phyloP scores from a whole-genome alignment of 2,329 filamentous ascomycete genomes.

The Claviceps sp. region DNA sequence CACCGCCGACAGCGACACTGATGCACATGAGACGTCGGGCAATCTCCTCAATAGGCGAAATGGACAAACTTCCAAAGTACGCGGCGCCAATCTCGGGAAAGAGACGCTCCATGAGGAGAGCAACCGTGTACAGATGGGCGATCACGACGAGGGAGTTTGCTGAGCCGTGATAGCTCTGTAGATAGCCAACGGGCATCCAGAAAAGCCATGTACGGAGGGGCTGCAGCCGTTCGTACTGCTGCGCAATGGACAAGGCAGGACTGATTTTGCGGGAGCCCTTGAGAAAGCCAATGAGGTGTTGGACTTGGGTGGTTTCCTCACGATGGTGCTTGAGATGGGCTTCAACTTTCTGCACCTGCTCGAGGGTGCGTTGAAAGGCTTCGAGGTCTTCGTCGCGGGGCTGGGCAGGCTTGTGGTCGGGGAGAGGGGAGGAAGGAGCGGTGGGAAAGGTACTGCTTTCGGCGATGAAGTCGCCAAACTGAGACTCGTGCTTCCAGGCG shows the following conservation, averaged over 20 bases:
- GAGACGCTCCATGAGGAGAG: slow-evolving; percentile 75
- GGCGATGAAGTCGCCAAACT: slow-evolving; percentile 69
- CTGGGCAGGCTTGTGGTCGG: slow-evolving; percentile 46
- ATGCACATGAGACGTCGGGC: slow-evolving; percentile 59
- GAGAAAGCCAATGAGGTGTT: slow-evolving; percentile 59
- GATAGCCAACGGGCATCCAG: slow-evolving; percentile 78
- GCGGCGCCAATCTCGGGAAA: slow-evolving; percentile 85
- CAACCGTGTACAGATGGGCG: slow-evolving; percentile 82
- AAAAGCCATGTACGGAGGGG: slow-evolving; percentile 86
- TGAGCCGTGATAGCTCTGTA: slow-evolving; percentile 65
- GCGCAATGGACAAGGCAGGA: slow-evolving; percentile 56
- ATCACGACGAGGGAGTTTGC: slow-evolving; percentile 70
- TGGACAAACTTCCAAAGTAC: slow-evolving; percentile 71
- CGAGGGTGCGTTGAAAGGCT: slow-evolving; percentile 52
- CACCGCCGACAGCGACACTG: slow-evolving; percentile 40
- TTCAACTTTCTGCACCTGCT: slow-evolving; percentile 56
- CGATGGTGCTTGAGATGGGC: slow-evolving; percentile 53
- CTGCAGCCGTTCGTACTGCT: slow-evolving; percentile 83
- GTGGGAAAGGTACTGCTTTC: slow-evolving; percentile 64
- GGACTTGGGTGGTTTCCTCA: slow-evolving; percentile 54
- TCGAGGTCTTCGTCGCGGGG: slow-evolving; percentile 58
- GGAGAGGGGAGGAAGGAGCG: slow-evolving; percentile 48
- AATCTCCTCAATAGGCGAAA: slow-evolving; percentile 77
- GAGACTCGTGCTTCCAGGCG: slow-evolving; percentile 77
- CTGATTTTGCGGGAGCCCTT: slow-evolving; percentile 59